These are phyloP conservation scores for Penicillium sp. DNA, from an alignment of 2,329 filamentous ascomycete genomes.

Conservation along the genomic window DNA sequence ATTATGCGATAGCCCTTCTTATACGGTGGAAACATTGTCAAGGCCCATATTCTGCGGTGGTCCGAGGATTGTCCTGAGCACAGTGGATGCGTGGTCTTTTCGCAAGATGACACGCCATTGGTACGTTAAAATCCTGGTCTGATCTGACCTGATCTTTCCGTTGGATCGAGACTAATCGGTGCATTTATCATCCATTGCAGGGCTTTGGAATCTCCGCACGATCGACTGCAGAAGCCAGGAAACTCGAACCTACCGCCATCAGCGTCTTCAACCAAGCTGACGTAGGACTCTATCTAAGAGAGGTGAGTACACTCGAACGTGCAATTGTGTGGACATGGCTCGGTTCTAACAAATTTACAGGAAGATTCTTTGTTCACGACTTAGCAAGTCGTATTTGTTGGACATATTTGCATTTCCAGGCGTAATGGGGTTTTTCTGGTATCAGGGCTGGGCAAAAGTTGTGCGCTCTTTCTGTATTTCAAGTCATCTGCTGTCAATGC, in stretches of 20 bases:
- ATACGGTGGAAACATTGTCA: slow-evolving; percentile 86
- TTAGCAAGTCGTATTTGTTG: slow-evolving; percentile 18
- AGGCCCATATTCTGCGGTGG: slow-evolving; percentile 77
- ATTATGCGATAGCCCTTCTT: slow-evolving; percentile 61
- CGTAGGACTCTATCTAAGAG: slow-evolving; percentile 89
- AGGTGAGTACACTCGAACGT: slow-evolving; percentile 41
- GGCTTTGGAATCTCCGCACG: slow-evolving; percentile 92
- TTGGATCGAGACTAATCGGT: background rate
- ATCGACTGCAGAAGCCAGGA: slow-evolving; percentile 75
- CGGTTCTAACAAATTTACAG: slow-evolving; percentile 20
- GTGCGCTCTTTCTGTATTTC: background rate
- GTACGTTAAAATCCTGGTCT: slow-evolving; percentile 29
- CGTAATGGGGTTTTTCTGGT: slow-evolving; percentile 2
- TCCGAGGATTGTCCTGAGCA: slow-evolving; percentile 92
- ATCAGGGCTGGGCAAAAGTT: slow-evolving; percentile 2
- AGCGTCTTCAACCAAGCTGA: slow-evolving; percentile 89
- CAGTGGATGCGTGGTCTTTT: slow-evolving; percentile 82
- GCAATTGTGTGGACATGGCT: background rate
- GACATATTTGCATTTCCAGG: slow-evolving; percentile 9
- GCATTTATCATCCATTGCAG: slow-evolving; percentile 31
- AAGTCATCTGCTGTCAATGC: background rate
- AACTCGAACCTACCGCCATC: slow-evolving; percentile 85
- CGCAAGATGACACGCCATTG: slow-evolving; percentile 83
- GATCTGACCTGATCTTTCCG: background rate
- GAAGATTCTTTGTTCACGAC: slow-evolving; percentile 63